Conservation (phyloP, 257 asterid genomes). For the Asclepias syriaca region DNA sequence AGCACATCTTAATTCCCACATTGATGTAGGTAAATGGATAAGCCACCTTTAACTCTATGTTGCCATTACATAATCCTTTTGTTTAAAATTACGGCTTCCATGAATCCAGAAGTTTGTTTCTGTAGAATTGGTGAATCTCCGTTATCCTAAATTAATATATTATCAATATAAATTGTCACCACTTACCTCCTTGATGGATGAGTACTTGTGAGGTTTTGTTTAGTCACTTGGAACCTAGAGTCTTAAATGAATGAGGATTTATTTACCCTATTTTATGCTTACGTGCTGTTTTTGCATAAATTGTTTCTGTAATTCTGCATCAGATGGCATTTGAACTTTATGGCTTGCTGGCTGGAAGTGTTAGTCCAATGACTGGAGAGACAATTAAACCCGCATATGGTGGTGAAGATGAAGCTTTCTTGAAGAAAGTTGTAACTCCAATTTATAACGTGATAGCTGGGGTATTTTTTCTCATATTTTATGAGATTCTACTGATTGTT, state of each 20-base stretch:
- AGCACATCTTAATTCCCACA: too few species aligned
- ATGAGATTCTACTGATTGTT: constrained; percentile 5
- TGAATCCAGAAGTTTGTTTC: neutral
- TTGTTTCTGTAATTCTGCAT: constrained; percentile 9
- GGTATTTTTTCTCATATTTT: constrained; percentile 35
- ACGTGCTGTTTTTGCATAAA: constrained; percentile 1
- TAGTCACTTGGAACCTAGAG: neutral
- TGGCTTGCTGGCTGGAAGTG: constrained; percentile 92
- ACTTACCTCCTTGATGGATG: neutral
- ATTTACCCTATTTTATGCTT: neutral
- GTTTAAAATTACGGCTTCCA: neutral
- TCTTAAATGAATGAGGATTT: neutral
- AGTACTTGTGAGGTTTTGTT: neutral
- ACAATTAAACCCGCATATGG: constrained; percentile 89
- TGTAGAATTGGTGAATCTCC: neutral
- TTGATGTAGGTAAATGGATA: neutral
- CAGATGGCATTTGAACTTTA: constrained; percentile 96
- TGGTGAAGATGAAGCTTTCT: constrained; percentile 89
- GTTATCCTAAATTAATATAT: too few species aligned
- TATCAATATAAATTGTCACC: neutral
- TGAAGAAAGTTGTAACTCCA: constrained; percentile 79
- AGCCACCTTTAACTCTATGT: neutral
- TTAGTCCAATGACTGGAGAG: constrained; percentile 94
- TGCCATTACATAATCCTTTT: neutral
- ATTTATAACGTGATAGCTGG: constrained; percentile 63